Percentiles rank a stretch among this genome's conserved stretches.
phyloP scores from a whole-genome alignment of 2,329 filamentous ascomycete species.

The Apiospora sp. region DNA sequence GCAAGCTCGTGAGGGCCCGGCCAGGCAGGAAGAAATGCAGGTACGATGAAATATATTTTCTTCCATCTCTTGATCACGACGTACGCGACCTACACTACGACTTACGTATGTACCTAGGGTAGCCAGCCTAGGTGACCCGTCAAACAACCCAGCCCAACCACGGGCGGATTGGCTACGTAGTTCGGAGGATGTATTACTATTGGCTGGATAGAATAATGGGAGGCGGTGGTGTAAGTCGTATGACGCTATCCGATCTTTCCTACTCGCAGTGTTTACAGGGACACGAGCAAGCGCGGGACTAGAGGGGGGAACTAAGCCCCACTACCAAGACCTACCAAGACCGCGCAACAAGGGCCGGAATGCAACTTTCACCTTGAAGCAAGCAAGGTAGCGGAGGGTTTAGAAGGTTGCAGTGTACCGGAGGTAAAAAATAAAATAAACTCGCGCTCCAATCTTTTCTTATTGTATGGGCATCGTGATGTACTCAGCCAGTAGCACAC shows the following conservation, averaged over 20 bases:
- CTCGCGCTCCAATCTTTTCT: conserved; percentile 7
- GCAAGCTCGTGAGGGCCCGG: not conserved
- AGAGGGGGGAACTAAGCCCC: conserved; percentile 7
- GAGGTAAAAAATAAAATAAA: conserved; percentile 18
- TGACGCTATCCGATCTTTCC: conserved; percentile 26
- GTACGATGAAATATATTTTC: conserved; percentile 7
- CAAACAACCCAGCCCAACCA: conserved; percentile 17
- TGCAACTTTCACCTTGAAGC: conserved; percentile 5
- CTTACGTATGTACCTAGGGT: conserved; percentile 14
- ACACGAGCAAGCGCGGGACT: conserved; percentile 19
- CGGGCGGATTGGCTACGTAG: conserved; percentile 12
- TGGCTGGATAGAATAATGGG: conserved; percentile 15
- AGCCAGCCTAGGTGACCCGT: conserved; percentile 12
- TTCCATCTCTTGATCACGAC: conserved; percentile 9
- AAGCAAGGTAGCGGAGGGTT: conserved; percentile 1
- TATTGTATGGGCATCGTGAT: conserved; percentile 16
- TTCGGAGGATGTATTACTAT: not conserved
- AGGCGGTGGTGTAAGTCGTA: conserved; percentile 24
- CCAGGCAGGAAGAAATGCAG: conserved; percentile 4
- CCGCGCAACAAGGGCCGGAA: conserved; percentile 13
- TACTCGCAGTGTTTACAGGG: conserved; percentile 15
- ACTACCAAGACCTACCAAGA: not conserved
- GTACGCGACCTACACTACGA: not conserved
- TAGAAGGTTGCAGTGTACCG: conserved; percentile 2
- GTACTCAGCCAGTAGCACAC: not conserved